These are phyloP conservation scores for Allium fistulosum DNA, from an alignment of 106 monocot genomes.

Conservation along the genomic window DNA sequence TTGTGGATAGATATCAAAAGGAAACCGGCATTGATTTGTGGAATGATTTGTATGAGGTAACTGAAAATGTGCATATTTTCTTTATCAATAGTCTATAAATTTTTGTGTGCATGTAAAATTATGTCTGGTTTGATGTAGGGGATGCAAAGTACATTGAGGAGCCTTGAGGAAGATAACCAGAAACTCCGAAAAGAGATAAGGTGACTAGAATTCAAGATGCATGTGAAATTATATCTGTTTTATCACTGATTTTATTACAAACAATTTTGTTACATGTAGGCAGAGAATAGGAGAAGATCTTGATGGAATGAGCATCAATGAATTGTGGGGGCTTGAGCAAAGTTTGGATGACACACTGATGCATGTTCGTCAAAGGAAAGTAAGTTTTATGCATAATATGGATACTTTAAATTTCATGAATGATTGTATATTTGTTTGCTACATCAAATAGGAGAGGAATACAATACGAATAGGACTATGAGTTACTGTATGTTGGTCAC, in stretches of 20 bases:
- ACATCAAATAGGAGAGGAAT: no score
- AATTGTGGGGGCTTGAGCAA: conserved; percentile 85
- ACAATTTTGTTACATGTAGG: conserved; percentile 16
- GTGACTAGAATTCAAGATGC: conserved; percentile 12
- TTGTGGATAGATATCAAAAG: conserved; percentile 67
- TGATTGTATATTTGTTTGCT: no score
- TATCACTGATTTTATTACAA: no score
- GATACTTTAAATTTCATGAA: not conserved
- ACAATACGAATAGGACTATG: no score
- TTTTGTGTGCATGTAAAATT: not conserved
- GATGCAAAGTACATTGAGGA: conserved; percentile 67
- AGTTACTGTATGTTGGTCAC: no score
- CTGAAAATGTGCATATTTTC: not conserved
- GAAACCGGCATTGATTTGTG: conserved; percentile 52
- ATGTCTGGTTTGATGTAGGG: conserved; percentile 24
- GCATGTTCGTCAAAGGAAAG: conserved; percentile 58
- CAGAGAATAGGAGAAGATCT: conserved; percentile 73
- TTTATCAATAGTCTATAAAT: not conserved
- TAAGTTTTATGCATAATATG: not conserved
- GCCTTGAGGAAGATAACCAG: conserved; percentile 62
- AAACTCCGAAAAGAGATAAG: conserved; percentile 76
- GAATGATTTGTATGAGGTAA: conserved; percentile 61
- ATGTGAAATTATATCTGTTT: no score
- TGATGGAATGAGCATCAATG: conserved; percentile 45
- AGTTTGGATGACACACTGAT: conserved; percentile 50